phyloP scores from a whole-genome alignment of 2,329 filamentous ascomycete genomes.

The Sporothrix dimorphospora region DNA sequence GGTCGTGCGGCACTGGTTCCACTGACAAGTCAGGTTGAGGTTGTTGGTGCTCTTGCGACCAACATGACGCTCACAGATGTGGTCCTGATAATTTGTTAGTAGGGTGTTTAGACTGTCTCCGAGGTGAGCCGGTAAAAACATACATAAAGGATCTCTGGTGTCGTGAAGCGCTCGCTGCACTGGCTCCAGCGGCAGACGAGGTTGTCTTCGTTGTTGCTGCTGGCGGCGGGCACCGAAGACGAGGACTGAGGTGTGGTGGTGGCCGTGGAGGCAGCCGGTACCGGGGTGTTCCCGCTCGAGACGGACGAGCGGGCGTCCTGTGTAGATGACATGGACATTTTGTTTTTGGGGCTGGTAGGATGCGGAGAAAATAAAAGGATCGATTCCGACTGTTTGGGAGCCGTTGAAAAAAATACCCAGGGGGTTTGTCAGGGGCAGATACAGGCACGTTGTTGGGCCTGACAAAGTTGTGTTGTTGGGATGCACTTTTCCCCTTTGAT shows the following conservation, averaged over 20 bases:
- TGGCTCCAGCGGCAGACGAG: constrained; percentile 64
- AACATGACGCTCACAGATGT: constrained; percentile 97
- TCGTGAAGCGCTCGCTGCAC: constrained; percentile 62
- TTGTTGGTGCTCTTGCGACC: constrained; percentile 99
- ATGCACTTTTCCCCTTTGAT: constrained; percentile 20
- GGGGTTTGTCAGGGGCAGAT: not conserved
- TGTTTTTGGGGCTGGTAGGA: not conserved
- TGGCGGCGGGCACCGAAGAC: constrained; percentile 16
- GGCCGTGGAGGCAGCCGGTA: constrained; percentile 52
- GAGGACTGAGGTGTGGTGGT: constrained; percentile 41
- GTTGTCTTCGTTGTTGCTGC: constrained; percentile 50
- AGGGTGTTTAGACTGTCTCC: not conserved
- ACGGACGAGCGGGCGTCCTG: constrained; percentile 40
- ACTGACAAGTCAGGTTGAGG: constrained; percentile 94
- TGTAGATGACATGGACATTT: constrained; percentile 28
- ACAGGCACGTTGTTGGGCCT: constrained; percentile 7
- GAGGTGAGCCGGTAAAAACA: not conserved
- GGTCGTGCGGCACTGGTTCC: constrained; percentile 93
- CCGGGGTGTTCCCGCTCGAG: constrained; percentile 58
- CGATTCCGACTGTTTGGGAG: not conserved
- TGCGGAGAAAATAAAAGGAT: not conserved
- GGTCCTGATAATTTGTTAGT: constrained; percentile 66
- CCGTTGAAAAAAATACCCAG: not conserved
- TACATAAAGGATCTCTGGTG: constrained; percentile 64
- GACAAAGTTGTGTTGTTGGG: constrained; percentile 5